Conservation (phyloP, 139 green algal species). For the Limnomonas spitsbergensis region DNA sequence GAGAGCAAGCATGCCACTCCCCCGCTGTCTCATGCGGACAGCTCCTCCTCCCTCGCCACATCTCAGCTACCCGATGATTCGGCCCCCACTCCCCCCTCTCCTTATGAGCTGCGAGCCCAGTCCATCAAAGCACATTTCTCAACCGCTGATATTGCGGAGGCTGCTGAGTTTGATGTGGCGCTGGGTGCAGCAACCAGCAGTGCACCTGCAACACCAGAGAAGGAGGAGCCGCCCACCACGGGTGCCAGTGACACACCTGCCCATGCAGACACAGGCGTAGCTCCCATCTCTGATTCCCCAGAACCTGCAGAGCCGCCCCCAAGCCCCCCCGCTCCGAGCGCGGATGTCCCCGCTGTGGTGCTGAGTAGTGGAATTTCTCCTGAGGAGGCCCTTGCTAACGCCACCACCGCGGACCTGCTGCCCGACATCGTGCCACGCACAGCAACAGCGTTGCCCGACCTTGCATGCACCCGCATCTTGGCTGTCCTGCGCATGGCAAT, state of each 20-base stretch:
- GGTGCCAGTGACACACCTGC: neutral
- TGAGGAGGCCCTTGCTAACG: neutral
- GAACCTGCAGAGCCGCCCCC: neutral
- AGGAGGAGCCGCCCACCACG: neutral
- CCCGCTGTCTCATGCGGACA: too few relatives aligned
- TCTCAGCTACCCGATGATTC: too few relatives aligned
- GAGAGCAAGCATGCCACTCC: too few relatives aligned
- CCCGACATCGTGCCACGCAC: slow-evolving; percentile 38
- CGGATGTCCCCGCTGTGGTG: neutral
- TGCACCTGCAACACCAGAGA: neutral
- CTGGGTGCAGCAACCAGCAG: neutral
- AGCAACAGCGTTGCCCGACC: slow-evolving; percentile 28
- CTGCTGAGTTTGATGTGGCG: neutral
- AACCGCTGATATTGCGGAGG: neutral
- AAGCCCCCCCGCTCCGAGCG: too few relatives aligned
- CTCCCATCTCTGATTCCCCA: neutral
- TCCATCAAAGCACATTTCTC: neutral
- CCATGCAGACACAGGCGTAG: neutral
- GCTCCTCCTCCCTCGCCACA: too few relatives aligned
- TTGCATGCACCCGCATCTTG: slow-evolving; percentile 20
- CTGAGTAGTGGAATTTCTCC: neutral
- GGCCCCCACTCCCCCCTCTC: too few relatives aligned
- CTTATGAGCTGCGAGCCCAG: neutral
- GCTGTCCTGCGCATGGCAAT: slow-evolving; percentile 54
- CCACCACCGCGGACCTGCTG: neutral